These are phyloP conservation scores for Dactylellina sp. DNA, from an alignment of 2,329 filamentous ascomycete species.

Conservation along the genomic window DNA sequence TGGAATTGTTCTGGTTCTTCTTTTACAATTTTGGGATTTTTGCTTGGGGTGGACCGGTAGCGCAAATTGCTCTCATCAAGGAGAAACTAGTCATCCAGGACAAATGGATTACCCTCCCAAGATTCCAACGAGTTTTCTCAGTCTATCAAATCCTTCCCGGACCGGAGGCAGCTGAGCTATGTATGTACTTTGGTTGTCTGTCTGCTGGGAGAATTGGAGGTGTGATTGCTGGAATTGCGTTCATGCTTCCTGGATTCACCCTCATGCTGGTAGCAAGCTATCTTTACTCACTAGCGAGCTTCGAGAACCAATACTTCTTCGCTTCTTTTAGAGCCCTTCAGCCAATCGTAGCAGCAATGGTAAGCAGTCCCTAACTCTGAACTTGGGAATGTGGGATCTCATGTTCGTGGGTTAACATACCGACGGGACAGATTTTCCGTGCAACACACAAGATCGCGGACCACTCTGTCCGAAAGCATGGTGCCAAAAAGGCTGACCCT, in stretches of 20 bases:
- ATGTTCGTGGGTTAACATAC: neutral
- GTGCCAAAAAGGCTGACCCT: constrained; percentile 59
- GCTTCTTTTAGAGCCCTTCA: constrained; percentile 62
- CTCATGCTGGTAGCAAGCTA: constrained; percentile 62
- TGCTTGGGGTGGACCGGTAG: constrained; percentile 63
- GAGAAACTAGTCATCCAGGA: constrained; percentile 62
- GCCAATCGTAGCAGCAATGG: constrained; percentile 62
- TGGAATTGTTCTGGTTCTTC: constrained; percentile 63
- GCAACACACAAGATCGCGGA: constrained; percentile 61
- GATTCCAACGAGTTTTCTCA: constrained; percentile 63
- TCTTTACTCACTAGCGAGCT: constrained; percentile 61
- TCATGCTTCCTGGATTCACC: constrained; percentile 62
- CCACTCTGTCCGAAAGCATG: constrained; percentile 60
- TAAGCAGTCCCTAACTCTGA: constrained; percentile 48
- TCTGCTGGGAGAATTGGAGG: constrained; percentile 62
- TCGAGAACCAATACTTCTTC: constrained; percentile 62
- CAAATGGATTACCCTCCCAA: constrained; percentile 62
- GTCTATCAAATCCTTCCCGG: constrained; percentile 63
- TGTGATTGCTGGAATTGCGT: constrained; percentile 61
- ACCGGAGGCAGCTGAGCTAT: constrained; percentile 63
- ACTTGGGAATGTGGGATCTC: neutral
- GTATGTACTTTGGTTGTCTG: constrained; percentile 63
- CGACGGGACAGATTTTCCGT: constrained; percentile 59
- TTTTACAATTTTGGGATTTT: constrained; percentile 63
- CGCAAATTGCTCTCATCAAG: constrained; percentile 63